Evolutionary conservation across 352 stramenopile genomes (phyloP).

Genomic region (Phytophthora litchii): DNA sequence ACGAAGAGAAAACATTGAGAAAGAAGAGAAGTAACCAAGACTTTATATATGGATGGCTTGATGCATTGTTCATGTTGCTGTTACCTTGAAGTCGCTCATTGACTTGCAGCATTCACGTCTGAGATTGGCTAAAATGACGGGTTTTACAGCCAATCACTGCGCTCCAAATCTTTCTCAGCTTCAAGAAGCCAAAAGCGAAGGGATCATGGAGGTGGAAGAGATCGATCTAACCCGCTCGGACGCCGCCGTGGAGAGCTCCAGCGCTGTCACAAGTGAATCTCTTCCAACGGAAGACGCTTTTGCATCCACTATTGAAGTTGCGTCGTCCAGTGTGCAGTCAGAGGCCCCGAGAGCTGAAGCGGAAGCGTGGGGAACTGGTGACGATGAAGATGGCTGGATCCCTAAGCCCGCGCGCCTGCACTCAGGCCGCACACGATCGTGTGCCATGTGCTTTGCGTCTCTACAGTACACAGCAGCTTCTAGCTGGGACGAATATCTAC

Average conservation of each 20-base stretch:
- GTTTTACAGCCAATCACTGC: slow-evolving; percentile 20
- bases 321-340: slow-evolving; percentile 1
- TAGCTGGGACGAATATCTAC: slow-evolving; percentile 86
- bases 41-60: slow-evolving; percentile 27
- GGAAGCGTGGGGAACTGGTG: slow-evolving; percentile 23
- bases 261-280: slow-evolving; percentile 1
- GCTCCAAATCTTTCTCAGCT: slow-evolving; percentile 19
- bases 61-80: slow-evolving; percentile 15
- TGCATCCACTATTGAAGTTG: slow-evolving; percentile 1
- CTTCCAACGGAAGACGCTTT: not conserved
- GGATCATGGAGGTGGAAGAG: slow-evolving; percentile 25
- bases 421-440: slow-evolving; percentile 78
- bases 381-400: slow-evolving; percentile 85
- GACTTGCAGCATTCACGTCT: too few species aligned
- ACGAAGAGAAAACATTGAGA: slow-evolving; percentile 7
- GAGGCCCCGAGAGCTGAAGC: slow-evolving; percentile 6
- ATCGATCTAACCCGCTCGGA: slow-evolving; percentile 6
- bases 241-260: slow-evolving; percentile 11
- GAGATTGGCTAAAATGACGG: slow-evolving; percentile 6
- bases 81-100: too few species aligned
- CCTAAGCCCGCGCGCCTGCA: slow-evolving; percentile 81
- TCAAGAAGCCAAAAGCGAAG: not conserved
- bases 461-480: slow-evolving; percentile 70
- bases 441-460: slow-evolving; percentile 74
- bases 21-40: slow-evolving; percentile 20